Evolutionary conservation across 2,329 filamentous ascomycete genomes (phyloP), one percentile per base, ranked within the genome.

Genomic region (Phialemoniopsis sp.): DNA sequence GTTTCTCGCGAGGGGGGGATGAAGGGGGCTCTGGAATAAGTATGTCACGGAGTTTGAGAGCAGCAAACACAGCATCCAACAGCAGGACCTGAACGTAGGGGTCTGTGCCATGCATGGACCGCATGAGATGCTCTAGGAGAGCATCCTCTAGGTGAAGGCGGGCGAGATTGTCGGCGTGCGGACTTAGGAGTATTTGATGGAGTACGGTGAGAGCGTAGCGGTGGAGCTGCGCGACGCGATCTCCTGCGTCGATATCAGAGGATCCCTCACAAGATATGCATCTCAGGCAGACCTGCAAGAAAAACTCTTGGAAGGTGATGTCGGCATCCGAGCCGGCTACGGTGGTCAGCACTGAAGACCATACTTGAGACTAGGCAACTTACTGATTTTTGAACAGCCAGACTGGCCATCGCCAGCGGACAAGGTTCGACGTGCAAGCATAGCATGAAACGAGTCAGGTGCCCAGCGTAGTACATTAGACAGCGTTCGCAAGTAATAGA

Each of bases 401-500:
- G 65, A 63, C 15, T 64, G 62, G 18, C 67, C 68, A 28, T 73
- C 65, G 14, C 69, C 63, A 19, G 66, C 64, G 4, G 68, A 61
- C 29, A 80, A 64, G 13, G 68, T 66, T 38, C 82, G 83, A 6
- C 80, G 80, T 2, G 85, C 79, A 30, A 94, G 63, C 5, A 83
- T 73, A 12, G 74, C 69, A 85, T 87, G 90, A 8, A 84, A 80
- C 37, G 76, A 73, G 34, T 85, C 80, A 15, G 75, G 85, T 41
- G 80, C 78, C 60, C 79, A 82, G 18, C 76, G 72, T 13, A 95
- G 64, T 18, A 94, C 73, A 47, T 88, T 85, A 5, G 81, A 81
- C 2, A 95, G 59, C 3, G 85, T 85, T 37, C 79, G 78, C 15
- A 96, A 64, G 52, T 91, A 85, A 58, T 95, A 94, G 3, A 87